These are phyloP conservation scores for Tolypocladium ophioglossoides DNA, from an alignment of 2,329 filamentous ascomycete species.

Conservation along the genomic window DNA sequence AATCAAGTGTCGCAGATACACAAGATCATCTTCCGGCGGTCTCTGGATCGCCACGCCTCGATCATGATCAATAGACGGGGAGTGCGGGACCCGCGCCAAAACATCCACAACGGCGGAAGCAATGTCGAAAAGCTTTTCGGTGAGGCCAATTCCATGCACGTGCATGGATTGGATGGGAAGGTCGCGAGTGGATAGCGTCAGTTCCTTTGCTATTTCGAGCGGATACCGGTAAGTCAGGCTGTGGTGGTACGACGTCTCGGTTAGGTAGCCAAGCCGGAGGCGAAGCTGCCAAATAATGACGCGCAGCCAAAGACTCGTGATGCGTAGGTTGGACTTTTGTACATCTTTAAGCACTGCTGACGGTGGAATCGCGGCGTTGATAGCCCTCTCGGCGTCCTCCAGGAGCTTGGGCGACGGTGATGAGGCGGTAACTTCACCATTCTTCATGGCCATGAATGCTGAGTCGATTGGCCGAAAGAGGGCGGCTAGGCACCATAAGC, in stretches of 20 bases:
- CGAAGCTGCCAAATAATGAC: constrained; percentile 35
- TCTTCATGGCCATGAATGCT: constrained; percentile 28
- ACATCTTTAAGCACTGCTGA: constrained; percentile 25
- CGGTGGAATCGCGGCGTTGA: constrained; percentile 25
- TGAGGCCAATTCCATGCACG: constrained; percentile 34
- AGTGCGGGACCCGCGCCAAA: constrained; percentile 27
- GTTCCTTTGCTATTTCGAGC: constrained; percentile 28
- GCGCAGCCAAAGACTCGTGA: constrained; percentile 34
- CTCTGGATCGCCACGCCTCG: constrained; percentile 13
- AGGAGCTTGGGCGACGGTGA: constrained; percentile 20
- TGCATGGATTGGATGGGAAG: constrained; percentile 26
- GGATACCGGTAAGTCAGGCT: constrained; percentile 32
- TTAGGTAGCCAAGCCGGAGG: constrained; percentile 29
- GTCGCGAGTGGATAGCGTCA: constrained; percentile 26
- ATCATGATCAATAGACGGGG: constrained; percentile 13
- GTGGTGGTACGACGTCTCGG: constrained; percentile 17
- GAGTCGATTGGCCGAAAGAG: constrained; percentile 32
- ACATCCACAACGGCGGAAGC: constrained; percentile 34
- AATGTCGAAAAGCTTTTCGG: constrained; percentile 35
- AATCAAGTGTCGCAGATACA: constrained; percentile 26
- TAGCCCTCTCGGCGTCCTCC: constrained; percentile 22
- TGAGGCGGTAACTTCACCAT: constrained; percentile 22
- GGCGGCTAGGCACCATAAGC: constrained; percentile 28
- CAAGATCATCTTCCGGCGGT: constrained; percentile 24
- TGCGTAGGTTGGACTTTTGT: constrained; percentile 31